Evolutionary conservation across 495 filamentous ascomycete species (phyloP), one percentile per base, ranked within the genome.

Genomic region (Neurospora terricola): DNA sequence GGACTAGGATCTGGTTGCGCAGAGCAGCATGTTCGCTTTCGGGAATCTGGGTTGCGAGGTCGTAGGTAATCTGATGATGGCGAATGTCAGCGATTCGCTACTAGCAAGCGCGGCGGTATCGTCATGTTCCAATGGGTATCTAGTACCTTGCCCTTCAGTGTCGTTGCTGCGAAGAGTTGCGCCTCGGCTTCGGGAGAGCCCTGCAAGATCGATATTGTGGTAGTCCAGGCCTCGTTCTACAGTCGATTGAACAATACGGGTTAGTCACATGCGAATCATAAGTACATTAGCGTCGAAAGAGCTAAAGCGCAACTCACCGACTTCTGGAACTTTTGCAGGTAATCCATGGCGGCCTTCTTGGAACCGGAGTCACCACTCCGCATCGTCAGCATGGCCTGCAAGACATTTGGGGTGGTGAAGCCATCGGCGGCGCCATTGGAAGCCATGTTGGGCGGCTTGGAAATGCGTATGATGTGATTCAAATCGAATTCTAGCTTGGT

Each of bases 281-380:
- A 38, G 18, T 36, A 37, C 39, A 37, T 5, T 6, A 12, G 11
- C 9, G 48, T 30, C 12, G 12, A 62, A 14, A n/a, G n/a, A 34
- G 72, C 69, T 37, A 43, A 73, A 72, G 73, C 71, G 71, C 72
- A 73, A 89, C 94, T 73, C 82, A 97, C 95, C 78, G 96, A 97
- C 88, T 98, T 99, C 89, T 99, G 96, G 85, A 98, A 99, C 73
- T 90, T 90, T 83, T 96, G 93, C 70, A 99, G 87, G 81, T 90
- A 98, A 76, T 94, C 90, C 80, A 96, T 92, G 43, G 96, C 96
- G 78, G 91, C 90, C 80, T 91, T 89, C 84, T 98, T 99, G 82
- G 95, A 91, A 40, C 90, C 84, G 78, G 90, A 87, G 77, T 94
- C 88, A 74, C 90, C 91, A 84, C 91, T 93, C 81, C 93, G 91